phyloP scores from a whole-genome alignment of 352 stramenopile genomes.

The Globisporangium emineosum region DNA sequence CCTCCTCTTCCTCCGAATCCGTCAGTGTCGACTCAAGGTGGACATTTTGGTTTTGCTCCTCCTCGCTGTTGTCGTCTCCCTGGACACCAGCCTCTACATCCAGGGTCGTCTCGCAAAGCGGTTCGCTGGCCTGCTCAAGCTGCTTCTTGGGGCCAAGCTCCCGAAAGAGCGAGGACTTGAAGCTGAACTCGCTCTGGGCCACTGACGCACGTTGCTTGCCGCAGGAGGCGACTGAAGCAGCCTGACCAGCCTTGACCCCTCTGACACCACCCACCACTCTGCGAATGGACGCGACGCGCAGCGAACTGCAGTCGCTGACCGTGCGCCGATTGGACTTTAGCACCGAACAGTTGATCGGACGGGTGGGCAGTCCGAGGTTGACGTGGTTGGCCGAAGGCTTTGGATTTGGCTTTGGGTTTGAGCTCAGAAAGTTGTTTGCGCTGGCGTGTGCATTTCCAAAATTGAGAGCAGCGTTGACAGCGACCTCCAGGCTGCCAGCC shows the following conservation, averaged over 20 bases:
- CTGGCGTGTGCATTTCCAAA: constrained; percentile 14
- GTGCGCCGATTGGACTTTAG: constrained; percentile 6
- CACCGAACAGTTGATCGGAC: constrained; percentile 1
- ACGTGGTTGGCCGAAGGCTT: not conserved
- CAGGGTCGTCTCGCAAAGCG: not conserved
- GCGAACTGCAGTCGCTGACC: not conserved
- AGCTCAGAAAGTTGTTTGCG: constrained; percentile 11
- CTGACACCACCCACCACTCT: not conserved
- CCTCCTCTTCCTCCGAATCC: not conserved
- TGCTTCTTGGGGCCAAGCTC: constrained; percentile 17
- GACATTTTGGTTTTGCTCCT: not conserved
- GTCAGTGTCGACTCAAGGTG: not conserved
- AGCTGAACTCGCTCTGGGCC: constrained; percentile 22
- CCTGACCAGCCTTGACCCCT: not conserved
- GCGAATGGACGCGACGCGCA: constrained; percentile 3
- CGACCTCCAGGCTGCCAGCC: constrained; percentile 46
- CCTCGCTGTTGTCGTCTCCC: not conserved
- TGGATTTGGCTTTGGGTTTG: not conserved
- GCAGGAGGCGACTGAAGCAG: not conserved
- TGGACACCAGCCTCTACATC: not conserved
- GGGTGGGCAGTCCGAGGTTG: constrained; percentile 16
- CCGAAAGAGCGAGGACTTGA: constrained; percentile 31
- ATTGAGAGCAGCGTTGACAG: constrained; percentile 39
- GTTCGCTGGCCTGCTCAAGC: not conserved
- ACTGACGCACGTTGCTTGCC: not conserved